A percentile compares a stretch with the other conserved stretches of the same genome.
These are phyloP conservation scores for Diutina mesorugosa DNA, from an alignment of 1,139 yeast genomes.

Conservation along the genomic window DNA sequence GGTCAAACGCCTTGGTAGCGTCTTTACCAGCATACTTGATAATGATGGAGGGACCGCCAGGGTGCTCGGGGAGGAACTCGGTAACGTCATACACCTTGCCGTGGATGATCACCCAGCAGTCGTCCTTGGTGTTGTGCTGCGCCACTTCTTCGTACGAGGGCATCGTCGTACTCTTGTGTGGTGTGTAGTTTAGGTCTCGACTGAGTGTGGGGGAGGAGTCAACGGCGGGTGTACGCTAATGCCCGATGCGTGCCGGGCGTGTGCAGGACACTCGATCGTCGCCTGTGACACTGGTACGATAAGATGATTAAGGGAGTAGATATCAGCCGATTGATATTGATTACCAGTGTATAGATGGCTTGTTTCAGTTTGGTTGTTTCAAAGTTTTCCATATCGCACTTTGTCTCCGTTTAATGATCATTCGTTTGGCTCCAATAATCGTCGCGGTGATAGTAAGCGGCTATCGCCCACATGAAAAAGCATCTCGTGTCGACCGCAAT, in stretches of 20 bases:
- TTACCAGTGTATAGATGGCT: no score
- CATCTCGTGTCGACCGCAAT: neutral
- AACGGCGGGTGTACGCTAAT: neutral
- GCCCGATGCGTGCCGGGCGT: neutral
- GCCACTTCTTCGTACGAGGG: conserved; percentile 19
- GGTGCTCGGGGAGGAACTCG: conserved; percentile 35
- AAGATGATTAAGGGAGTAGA: no score
- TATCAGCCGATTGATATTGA: no score
- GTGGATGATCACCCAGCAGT: conserved; percentile 46
- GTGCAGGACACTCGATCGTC: no score
- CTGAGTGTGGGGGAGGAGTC: neutral
- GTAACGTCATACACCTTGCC: conserved; percentile 39
- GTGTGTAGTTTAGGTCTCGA: neutral
- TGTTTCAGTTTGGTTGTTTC: no score
- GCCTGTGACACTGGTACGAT: no score
- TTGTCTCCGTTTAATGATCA: no score
- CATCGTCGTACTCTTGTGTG: conserved; percentile 5
- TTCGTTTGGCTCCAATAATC: neutral
- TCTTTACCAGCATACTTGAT: conserved; percentile 44
- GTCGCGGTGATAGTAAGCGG: neutral
- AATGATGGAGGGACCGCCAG: conserved; percentile 41
- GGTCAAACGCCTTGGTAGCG: conserved; percentile 52
- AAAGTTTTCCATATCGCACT: no score
- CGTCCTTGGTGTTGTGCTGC: conserved; percentile 24
- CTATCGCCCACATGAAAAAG: neutral